Percentiles rank a stretch among this genome's conserved stretches.
phyloP scores from a whole-genome alignment of 129 eudicot species.

The Logfia minima region DNA sequence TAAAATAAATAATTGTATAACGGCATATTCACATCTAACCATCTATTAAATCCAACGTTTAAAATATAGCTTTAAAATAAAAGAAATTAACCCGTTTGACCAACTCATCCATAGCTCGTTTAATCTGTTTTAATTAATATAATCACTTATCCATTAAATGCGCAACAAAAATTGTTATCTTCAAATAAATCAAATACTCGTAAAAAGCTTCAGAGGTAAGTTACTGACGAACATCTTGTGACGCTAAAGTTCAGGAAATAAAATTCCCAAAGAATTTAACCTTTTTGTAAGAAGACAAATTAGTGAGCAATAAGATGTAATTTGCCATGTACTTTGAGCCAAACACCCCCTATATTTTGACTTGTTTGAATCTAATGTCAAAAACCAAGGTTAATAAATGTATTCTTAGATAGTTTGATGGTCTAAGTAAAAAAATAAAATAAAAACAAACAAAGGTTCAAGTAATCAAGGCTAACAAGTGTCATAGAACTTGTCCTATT shows the following conservation, averaged over 20 bases:
- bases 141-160: too few relatives aligned
- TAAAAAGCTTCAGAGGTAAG: too few relatives aligned
- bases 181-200: too few relatives aligned
- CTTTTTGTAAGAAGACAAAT: conserved; percentile 25
- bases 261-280: neutral
- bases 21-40: too few relatives aligned
- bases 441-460: neutral
- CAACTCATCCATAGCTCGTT: too few relatives aligned
- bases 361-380: conserved; percentile 25
- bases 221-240: neutral
- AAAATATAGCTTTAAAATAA: too few relatives aligned
- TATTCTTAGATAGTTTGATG: neutral
- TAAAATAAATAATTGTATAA: neutral
- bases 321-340: conserved; percentile 35
- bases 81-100: too few relatives aligned
- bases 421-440: neutral
- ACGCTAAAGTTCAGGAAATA: neutral
- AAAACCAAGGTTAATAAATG: conserved; percentile 18
- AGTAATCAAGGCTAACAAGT: conserved; percentile 25
- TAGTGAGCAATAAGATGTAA: conserved; percentile 18
- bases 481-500: conserved; percentile 14
- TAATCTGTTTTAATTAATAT: too few relatives aligned
- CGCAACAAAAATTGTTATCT: too few relatives aligned
- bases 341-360: conserved; percentile 36
- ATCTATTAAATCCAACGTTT: too few relatives aligned